phyloP scores from a whole-genome alignment of 805 yeast species.

The Candida corydali region DNA sequence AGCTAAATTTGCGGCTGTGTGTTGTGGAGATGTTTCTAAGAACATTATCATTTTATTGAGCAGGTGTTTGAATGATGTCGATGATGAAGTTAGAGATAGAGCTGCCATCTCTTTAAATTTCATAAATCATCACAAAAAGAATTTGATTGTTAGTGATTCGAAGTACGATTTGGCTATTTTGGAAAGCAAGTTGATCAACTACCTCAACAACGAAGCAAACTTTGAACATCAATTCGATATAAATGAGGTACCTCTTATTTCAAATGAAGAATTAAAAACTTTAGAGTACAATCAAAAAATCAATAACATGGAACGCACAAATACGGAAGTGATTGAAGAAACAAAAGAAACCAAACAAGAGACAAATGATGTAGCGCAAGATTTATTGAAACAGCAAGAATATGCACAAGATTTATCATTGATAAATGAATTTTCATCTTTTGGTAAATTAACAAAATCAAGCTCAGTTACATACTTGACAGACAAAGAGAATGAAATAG shows the following conservation, averaged over 20 bases:
- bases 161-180: conserved; percentile 71
- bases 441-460: conserved; percentile 74
- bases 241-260: conserved; percentile 56
- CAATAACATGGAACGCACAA: conserved; percentile 28
- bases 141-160: conserved; percentile 61
- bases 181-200: conserved; percentile 71
- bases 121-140: conserved; percentile 34
- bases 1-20: conserved; percentile 81
- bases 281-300: conserved; percentile 55
- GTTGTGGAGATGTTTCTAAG: conserved; percentile 60
- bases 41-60: conserved; percentile 72
- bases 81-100: conserved; percentile 97
- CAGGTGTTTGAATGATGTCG: conserved; percentile 83
- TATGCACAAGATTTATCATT: conserved; percentile 65
- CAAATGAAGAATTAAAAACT: conserved; percentile 67
- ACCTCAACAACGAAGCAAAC: conserved; percentile 54
- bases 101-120: conserved; percentile 82
- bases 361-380: conserved; percentile 19
- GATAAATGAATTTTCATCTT: conserved; percentile 67
- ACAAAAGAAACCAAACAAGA: conserved; percentile 5
- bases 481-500: conserved; percentile 90
- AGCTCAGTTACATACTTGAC: conserved; percentile 67
- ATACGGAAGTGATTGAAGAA: conserved; percentile 12
- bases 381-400: conserved; percentile 51
- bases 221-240: conserved; percentile 67